These are phyloP conservation scores for Pinus albicaulis DNA, from an alignment of 75 land plant genomes.

Conservation along the genomic window DNA sequence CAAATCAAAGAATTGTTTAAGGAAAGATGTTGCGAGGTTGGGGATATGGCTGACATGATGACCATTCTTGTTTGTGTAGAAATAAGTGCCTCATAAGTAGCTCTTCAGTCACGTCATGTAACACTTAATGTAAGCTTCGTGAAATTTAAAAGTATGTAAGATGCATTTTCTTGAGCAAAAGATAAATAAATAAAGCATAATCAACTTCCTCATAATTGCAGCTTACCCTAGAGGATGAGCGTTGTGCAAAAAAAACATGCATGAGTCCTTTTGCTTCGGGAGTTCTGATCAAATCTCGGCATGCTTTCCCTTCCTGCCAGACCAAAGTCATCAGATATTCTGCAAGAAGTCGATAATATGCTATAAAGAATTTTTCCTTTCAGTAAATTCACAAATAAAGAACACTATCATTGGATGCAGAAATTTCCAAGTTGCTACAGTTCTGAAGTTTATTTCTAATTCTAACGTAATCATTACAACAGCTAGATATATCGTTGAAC, in stretches of 20 bases:
- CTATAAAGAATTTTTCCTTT: neutral
- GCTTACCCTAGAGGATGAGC: slow-evolving; percentile 34
- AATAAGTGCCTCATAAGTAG: too few relatives aligned
- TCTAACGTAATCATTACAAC: neutral
- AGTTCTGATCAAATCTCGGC: slow-evolving; percentile 7
- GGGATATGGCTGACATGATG: too few relatives aligned
- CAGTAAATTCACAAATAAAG: neutral
- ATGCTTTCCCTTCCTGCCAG: slow-evolving; percentile 23
- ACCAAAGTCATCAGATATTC: neutral
- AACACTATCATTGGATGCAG: neutral
- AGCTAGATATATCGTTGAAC: neutral
- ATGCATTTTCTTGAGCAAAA: neutral
- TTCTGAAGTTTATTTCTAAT: too few relatives aligned
- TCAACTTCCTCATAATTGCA: neutral
- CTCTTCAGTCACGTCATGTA: neutral
- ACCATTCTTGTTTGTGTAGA: too few relatives aligned
- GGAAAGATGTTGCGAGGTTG: neutral
- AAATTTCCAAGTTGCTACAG: neutral
- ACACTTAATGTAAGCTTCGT: neutral
- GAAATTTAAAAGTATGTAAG: neutral
- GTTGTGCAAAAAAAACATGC: slow-evolving; percentile 44
- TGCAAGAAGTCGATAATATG: neutral
- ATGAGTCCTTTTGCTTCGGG: slow-evolving; percentile 35
- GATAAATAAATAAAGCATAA: slow-evolving; percentile 6
- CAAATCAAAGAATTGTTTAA: too few relatives aligned